A percentile compares a stretch with the other conserved stretches of the same genome.
Conservation (phyloP, 1,139 yeast genomes). For the Meyerozyma smithsonii region DNA sequence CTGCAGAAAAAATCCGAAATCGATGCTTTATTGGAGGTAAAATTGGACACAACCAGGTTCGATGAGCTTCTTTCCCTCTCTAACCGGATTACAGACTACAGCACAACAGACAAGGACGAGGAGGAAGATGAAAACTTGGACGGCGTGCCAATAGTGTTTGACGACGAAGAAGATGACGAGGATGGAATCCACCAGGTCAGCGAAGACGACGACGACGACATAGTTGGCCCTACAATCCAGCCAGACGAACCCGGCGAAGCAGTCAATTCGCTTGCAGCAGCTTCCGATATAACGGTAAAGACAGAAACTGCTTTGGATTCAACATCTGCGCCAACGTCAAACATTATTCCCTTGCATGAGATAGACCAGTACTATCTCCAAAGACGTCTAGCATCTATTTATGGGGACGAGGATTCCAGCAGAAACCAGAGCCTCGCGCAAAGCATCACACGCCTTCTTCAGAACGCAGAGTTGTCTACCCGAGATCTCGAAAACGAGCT, state of each 20-base stretch:
- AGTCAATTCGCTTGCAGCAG: neutral
- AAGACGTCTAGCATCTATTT: conserved; percentile 14
- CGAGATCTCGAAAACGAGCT: conserved; percentile 49
- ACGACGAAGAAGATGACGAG: conserved; percentile 19
- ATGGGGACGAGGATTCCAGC: conserved; percentile 13
- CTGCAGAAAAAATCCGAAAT: conserved; percentile 31
- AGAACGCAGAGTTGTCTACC: conserved; percentile 22
- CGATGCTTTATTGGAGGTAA: conserved; percentile 39
- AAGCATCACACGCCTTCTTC: conserved; percentile 14
- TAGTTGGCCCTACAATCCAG: conserved; percentile 4
- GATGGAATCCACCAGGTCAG: conserved; percentile 9
- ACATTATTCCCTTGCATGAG: conserved; percentile 14
- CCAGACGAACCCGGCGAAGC: conserved; percentile 15
- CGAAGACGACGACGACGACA: conserved; percentile 8
- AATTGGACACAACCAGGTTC: conserved; percentile 44
- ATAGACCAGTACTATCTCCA: conserved; percentile 24
- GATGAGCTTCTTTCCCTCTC: conserved; percentile 49
- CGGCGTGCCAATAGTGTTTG: conserved; percentile 23
- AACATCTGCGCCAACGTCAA: neutral
- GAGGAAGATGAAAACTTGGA: conserved; percentile 20
- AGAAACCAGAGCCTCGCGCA: conserved; percentile 14
- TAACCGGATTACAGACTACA: conserved; percentile 55
- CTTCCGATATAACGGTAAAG: conserved; percentile 9
- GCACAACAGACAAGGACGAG: conserved; percentile 20
- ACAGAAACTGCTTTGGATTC: conserved; percentile 6